Evolutionary conservation across 257 asterid genomes (phyloP).

Genomic region (Solanum microdontum): DNA sequence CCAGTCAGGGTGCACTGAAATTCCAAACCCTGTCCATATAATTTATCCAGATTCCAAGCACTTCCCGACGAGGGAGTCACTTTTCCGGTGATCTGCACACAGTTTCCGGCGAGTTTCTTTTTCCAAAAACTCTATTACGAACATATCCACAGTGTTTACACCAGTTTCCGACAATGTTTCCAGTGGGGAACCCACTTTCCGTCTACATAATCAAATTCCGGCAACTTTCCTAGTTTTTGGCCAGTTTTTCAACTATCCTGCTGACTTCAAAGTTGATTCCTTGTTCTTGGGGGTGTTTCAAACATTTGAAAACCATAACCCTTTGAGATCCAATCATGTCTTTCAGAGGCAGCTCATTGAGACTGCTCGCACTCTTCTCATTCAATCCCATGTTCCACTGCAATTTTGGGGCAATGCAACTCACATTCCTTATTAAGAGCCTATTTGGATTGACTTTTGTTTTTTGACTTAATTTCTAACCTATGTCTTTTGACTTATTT

Average conservation of each 20-base stretch:
- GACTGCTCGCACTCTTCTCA: neutral
- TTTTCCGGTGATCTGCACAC: neutral
- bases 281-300: neutral
- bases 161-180: neutral
- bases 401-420: neutral
- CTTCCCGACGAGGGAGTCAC: neutral
- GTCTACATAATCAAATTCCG: neutral
- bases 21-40: neutral
- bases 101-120: neutral
- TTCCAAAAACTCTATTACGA: neutral
- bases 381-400: neutral
- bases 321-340: neutral
- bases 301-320: neutral
- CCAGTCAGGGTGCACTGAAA: neutral
- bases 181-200: neutral
- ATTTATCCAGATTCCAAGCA: neutral
- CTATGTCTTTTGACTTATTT: neutral
- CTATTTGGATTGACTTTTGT: neutral
- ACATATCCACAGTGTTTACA: neutral
- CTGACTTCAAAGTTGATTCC: neutral
- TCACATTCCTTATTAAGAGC: neutral
- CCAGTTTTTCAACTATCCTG: neutral
- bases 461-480: too few species aligned
- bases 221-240: neutral
- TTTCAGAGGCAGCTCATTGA: neutral